Conservation (phyloP, 495 filamentous ascomycete genomes). For the Aspergillus bridgeri region DNA sequence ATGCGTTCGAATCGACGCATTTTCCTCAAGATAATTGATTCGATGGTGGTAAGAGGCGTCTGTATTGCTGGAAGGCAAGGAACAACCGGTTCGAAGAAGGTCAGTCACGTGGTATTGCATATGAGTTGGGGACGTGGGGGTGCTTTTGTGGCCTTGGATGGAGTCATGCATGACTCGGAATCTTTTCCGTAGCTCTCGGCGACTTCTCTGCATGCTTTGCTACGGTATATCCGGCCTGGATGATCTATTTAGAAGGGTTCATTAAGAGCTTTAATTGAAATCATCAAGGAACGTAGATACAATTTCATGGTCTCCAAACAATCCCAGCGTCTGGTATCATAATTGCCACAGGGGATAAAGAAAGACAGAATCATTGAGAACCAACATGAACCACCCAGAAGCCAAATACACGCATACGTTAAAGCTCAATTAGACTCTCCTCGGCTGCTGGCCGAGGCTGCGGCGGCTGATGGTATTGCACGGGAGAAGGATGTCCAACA, state of each 20-base stretch:
- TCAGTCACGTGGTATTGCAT: too few species aligned
- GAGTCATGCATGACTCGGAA: not conserved
- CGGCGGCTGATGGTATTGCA: conserved; percentile 40
- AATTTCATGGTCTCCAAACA: conserved; percentile 18
- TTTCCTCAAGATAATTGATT: too few species aligned
- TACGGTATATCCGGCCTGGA: too few species aligned
- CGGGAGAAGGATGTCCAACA: conserved; percentile 61
- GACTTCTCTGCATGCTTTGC: not conserved
- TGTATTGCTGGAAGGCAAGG: too few species aligned
- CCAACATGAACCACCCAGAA: not conserved
- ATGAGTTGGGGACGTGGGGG: not conserved
- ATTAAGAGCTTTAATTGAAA: not conserved
- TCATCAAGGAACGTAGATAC: conserved; percentile 19
- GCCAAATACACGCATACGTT: conserved; percentile 1
- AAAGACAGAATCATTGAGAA: conserved; percentile 1
- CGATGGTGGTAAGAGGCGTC: too few species aligned
- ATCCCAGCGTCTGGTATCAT: conserved; percentile 28
- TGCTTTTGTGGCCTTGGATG: not conserved
- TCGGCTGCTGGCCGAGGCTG: conserved; percentile 61
- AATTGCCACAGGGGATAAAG: conserved; percentile 12
- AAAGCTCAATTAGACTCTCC: conserved; percentile 86
- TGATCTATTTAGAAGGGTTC: too few species aligned
- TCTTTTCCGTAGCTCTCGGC: not conserved
- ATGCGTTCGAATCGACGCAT: too few species aligned
- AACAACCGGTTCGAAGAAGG: too few species aligned